Evolutionary conservation across 1,139 yeast genomes (phyloP).

Genomic region (Blastobotrys petasosporus): DNA sequence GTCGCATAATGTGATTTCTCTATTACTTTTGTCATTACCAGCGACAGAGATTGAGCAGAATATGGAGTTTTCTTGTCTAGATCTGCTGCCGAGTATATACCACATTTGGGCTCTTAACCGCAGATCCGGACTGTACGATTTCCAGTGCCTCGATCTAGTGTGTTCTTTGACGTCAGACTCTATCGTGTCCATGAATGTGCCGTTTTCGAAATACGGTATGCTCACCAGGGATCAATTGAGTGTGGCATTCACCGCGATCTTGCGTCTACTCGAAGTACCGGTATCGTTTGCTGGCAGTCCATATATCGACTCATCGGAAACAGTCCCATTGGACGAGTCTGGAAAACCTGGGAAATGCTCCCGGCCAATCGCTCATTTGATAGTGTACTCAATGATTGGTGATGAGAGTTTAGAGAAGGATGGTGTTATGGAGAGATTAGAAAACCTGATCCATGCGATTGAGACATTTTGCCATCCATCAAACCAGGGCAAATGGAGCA

Average conservation of each 20-base stretch:
- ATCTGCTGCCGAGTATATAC: slow-evolving; percentile 50
- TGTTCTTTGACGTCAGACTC: slow-evolving; percentile 54
- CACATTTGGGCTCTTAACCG: slow-evolving; percentile 66
- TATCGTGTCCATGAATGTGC: slow-evolving; percentile 30
- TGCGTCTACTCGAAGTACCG: slow-evolving; percentile 36
- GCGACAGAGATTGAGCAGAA: slow-evolving; percentile 16
- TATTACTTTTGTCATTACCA: slow-evolving; percentile 29
- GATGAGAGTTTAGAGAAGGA: slow-evolving; percentile 34
- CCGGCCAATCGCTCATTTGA: slow-evolving; percentile 46
- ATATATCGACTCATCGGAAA: slow-evolving; percentile 26
- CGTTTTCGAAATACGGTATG: slow-evolving; percentile 50
- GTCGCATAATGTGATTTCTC: slow-evolving; percentile 48
- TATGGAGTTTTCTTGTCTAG: slow-evolving; percentile 6
- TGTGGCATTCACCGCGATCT: slow-evolving; percentile 46
- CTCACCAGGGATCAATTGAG: slow-evolving; percentile 57
- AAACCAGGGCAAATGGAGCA: slow-evolving; percentile 79
- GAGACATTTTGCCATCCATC: slow-evolving; percentile 90
- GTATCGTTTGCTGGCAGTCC: slow-evolving; percentile 36
- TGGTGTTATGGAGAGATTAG: slow-evolving; percentile 51
- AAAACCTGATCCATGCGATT: slow-evolving; percentile 58
- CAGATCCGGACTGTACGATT: slow-evolving; percentile 55
- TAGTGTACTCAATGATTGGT: slow-evolving; percentile 59
- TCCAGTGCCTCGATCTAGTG: slow-evolving; percentile 59
- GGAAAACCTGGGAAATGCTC: slow-evolving; percentile 27
- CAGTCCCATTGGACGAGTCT: slow-evolving; percentile 21